Evolutionary conservation across 2,329 filamentous ascomycete species (phyloP).

Genomic region (Chaetomium strumarium): DNA sequence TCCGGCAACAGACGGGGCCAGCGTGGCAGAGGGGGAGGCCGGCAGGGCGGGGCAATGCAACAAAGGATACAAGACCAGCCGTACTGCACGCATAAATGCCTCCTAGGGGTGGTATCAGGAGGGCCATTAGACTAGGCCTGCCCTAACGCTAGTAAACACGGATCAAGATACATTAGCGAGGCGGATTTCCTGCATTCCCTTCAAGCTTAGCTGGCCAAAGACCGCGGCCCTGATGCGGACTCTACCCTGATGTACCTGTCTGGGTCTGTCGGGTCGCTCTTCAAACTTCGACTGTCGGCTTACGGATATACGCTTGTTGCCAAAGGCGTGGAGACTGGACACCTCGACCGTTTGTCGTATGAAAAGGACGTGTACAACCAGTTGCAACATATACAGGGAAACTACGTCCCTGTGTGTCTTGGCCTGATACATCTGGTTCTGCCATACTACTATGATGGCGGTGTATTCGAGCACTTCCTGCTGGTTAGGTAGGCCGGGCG

Average conservation of each 20-base stretch:
- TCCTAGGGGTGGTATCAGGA: constrained; percentile 24
- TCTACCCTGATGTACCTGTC: constrained; percentile 27
- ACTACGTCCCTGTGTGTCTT: constrained; percentile 32
- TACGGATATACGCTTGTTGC: constrained; percentile 36
- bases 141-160: constrained; percentile 26
- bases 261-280: constrained; percentile 30
- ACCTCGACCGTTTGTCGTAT: constrained; percentile 24
- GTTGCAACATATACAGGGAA: constrained; percentile 30
- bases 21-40: constrained; percentile 2
- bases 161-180: constrained; percentile 23
- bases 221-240: constrained; percentile 30
- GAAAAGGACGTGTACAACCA: constrained; percentile 30
- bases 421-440: constrained; percentile 27
- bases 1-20: constrained; percentile 8
- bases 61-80: constrained; percentile 23
- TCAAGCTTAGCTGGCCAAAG: constrained; percentile 27
- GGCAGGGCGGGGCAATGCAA: constrained; percentile 9
- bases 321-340: constrained; percentile 31
- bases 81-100: constrained; percentile 28
- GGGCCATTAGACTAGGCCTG: constrained; percentile 26
- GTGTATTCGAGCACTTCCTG: constrained; percentile 30
- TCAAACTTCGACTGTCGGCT: constrained; percentile 33
- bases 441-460: constrained; percentile 30
- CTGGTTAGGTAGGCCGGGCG: constrained; percentile 31
- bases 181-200: constrained; percentile 27